Evolutionary conservation across 257 asterid species (phyloP).

Genomic region (Plantago elongata): DNA sequence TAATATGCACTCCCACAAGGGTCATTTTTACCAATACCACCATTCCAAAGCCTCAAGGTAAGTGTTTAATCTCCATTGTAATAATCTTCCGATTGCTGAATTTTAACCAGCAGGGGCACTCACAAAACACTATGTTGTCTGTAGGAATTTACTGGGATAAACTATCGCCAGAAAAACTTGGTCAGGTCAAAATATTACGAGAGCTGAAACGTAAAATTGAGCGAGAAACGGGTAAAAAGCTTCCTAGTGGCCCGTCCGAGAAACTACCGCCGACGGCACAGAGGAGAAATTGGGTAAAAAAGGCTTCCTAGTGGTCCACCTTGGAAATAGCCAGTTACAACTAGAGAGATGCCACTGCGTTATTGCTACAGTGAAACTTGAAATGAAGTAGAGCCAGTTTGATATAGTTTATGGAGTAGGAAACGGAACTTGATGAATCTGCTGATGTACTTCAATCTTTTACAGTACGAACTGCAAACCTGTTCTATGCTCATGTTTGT

Average conservation of each 20-base stretch:
- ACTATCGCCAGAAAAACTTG: constrained; percentile 84
- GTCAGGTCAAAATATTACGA: constrained; percentile 72
- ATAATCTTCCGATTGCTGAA: neutral
- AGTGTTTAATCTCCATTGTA: neutral
- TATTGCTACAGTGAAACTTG: no score
- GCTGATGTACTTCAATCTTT: no score
- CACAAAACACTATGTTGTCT: neutral
- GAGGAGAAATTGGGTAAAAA: constrained; percentile 36
- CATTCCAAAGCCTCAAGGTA: constrained; percentile 93
- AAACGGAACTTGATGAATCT: no score
- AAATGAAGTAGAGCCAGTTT: no score
- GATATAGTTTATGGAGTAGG: no score
- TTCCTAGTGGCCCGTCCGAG: constrained; percentile 78
- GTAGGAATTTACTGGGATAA: constrained; percentile 92
- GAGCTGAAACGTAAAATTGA: constrained; percentile 71
- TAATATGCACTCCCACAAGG: constrained; percentile 82
- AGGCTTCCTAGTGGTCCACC: neutral
- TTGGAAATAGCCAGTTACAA: no score
- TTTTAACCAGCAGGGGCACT: neutral
- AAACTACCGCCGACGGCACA: constrained; percentile 81
- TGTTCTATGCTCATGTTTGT: no score
- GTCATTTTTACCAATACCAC: constrained; percentile 73
- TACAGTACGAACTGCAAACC: no score
- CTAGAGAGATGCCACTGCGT: no score
- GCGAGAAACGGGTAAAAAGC: constrained; percentile 65